Evolutionary conservation across 306 rosid species (phyloP).

Genomic region (Senna siamea): DNA sequence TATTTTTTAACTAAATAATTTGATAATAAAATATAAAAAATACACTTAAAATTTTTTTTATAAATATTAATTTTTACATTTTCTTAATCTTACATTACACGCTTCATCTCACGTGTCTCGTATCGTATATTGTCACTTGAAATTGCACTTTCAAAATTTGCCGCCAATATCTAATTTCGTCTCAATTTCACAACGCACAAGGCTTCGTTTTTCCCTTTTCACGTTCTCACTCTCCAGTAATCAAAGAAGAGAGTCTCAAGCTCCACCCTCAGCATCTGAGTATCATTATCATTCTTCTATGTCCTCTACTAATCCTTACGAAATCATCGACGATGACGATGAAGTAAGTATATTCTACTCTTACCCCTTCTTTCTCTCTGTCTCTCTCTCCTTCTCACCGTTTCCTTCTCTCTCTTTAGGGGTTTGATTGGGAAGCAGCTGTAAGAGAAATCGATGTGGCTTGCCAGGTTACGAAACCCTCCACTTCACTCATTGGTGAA

Average conservation of each 20-base stretch:
- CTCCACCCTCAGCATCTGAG: not conserved
- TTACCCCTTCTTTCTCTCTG: not conserved
- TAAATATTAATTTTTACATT: no score
- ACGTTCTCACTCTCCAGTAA: not conserved
- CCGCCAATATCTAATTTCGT: constrained; percentile 9
- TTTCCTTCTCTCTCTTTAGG: constrained; percentile 44
- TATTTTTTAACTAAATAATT: no score
- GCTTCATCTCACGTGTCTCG: not conserved
- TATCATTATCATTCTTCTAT: constrained; percentile 36
- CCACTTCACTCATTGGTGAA: not conserved
- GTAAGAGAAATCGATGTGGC: constrained; percentile 65
- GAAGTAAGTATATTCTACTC: constrained; percentile 46
- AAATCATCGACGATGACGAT: constrained; percentile 48
- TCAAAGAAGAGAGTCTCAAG: not conserved
- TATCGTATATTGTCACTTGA: not conserved
- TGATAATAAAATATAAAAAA: no score
- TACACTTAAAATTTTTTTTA: no score
- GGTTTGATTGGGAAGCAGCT: constrained; percentile 91
- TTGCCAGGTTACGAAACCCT: constrained; percentile 38
- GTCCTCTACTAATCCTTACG: constrained; percentile 50
- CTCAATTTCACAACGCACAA: not conserved
- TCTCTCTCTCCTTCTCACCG: not conserved
- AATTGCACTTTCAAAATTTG: constrained; percentile 11
- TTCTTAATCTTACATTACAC: no score
- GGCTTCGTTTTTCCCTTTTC: not conserved